Base-by-base conservation (phyloP, 257 asterid genomes). In the Phtheirospermum japonicum region DNA sequence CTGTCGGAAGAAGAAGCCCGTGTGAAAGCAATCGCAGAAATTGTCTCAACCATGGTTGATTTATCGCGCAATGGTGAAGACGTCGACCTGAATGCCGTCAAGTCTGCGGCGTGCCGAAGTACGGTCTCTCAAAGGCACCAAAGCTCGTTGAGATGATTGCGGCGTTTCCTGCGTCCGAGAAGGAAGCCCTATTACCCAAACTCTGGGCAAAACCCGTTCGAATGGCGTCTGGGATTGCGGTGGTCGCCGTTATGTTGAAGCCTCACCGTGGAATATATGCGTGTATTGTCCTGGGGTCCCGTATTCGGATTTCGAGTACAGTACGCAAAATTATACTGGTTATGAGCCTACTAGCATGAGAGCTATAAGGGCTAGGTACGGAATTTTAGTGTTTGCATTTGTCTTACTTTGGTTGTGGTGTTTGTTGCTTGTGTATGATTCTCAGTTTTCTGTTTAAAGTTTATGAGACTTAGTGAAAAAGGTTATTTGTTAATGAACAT, bases 281-380 rank as follows among this genome's bases (percentile, higher is more conserved):
- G 97, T 93, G n/a, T 93, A 93, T 69, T 93, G 99, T 45, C 99
- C 97, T 12, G 99, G 99, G 3, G 97, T 97, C 0, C 99, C 97
- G 0, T 95, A 87, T 77, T 93, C 99, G 39, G 99, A 93, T 79
- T 93, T 93, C 42, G 99, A 93, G 81, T 89, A 93, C 56, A 89
- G 97, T 69, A 93, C 99, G 36, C 99, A 89, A 84, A 89, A 96
- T 57, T 93, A 93, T 61, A 93, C 99, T 14, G 99, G 99, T 10
- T 89, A 93, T 65, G 99, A 93, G 71, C 99, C 99, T 10, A 93
- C 99, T 40, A 93, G 99, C 71, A 93, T 93, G 99, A 77, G 97
- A 45, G 99, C 99, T 13, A 93, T 93, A 70, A 86, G 99, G 77
- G 97, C 99, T 59, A 87, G 99, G 99, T 87, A 71, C 37, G 61